Conservation (phyloP, 352 stramenopile species). For the Blastocystis hominis region DNA sequence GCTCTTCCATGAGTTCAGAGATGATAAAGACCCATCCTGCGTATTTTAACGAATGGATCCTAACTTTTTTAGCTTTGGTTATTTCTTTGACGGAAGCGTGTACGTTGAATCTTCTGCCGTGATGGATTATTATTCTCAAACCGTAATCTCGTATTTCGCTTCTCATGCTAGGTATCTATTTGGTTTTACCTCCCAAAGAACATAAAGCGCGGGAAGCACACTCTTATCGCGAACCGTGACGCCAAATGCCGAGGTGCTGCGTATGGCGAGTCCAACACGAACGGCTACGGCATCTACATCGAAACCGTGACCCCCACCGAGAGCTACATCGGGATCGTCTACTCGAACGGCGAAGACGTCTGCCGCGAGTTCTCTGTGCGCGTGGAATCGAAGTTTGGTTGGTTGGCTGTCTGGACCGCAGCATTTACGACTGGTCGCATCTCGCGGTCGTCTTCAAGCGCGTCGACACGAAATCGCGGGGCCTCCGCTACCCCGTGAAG, state of each 20-base stretch:
- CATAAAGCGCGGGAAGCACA: not conserved
- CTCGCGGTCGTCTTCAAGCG: slow-evolving; percentile 27
- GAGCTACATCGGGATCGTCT: slow-evolving; percentile 9
- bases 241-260: not conserved
- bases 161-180: not conserved
- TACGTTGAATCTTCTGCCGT: slow-evolving; percentile 39
- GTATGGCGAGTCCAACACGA: slow-evolving; percentile 27
- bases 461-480: not conserved
- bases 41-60: not conserved
- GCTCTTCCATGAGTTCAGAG: not conserved
- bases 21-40: slow-evolving; percentile 16
- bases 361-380: slow-evolving; percentile 16
- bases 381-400: not conserved
- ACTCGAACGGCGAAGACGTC: not conserved
- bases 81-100: not conserved
- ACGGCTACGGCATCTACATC: slow-evolving; percentile 46
- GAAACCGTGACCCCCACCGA: slow-evolving; percentile 20
- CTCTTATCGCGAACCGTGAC: slow-evolving; percentile 19
- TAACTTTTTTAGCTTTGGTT: not conserved
- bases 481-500: slow-evolving; percentile 2
- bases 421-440: slow-evolving; percentile 13
- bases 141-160: not conserved
- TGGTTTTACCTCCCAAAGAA: slow-evolving; percentile 18
- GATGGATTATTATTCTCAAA: slow-evolving; percentile 50
- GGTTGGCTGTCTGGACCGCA: not conserved